Conservation (phyloP, 768 basidiomycete species). For the Rhodotorula babjevae region DNA sequence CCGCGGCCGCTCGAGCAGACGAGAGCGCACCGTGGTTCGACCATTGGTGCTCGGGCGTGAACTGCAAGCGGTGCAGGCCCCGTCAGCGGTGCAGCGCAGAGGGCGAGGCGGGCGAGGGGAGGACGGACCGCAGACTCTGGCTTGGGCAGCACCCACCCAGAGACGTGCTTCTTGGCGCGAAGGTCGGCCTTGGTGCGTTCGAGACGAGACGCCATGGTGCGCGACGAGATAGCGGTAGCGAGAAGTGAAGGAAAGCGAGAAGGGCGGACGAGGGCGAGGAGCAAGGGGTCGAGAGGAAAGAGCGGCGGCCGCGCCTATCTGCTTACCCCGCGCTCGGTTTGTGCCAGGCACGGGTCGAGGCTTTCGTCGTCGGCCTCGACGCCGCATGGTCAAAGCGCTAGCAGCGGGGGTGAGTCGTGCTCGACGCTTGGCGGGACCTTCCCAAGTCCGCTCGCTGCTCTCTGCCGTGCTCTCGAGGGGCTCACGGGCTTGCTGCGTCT, state of each 20-base stretch:
- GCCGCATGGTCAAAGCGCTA: not conserved
- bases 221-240: not conserved
- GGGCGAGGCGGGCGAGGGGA: not conserved
- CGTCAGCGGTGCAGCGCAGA: not conserved
- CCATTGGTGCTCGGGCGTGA: conserved; percentile 16
- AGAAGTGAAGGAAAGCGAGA: not conserved
- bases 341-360: too few species aligned
- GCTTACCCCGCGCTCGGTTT: too few species aligned
- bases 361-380: too few species aligned
- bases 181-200: conserved; percentile 15
- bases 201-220: conserved; percentile 6
- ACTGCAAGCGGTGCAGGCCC: not conserved
- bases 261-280: too few species aligned
- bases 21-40: conserved; percentile 8
- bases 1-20: not conserved
- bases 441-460: not conserved
- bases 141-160: conserved; percentile 9
- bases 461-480: not conserved
- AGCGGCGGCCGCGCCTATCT: too few species aligned
- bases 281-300: not conserved
- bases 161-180: not conserved
- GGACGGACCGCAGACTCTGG: conserved; percentile 15
- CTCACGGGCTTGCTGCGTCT: not conserved
- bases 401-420: too few species aligned
- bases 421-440: not conserved